phyloP scores from a whole-genome alignment of 1,284 basidiomycete species.

The Cerioporus squamosus region DNA sequence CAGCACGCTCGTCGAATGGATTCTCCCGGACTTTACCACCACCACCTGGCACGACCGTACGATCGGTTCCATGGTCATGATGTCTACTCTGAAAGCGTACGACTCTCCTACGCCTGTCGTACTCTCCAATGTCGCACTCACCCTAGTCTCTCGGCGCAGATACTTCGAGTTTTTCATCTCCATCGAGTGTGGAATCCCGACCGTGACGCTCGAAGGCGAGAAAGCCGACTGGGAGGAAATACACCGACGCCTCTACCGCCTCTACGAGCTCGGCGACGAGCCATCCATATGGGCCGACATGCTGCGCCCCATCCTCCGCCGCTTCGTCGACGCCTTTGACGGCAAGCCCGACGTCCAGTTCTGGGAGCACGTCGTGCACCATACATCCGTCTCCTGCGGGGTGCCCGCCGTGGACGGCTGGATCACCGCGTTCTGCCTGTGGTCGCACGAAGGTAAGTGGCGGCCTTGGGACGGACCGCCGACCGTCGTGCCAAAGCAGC shows the following conservation, averaged over 20 bases:
- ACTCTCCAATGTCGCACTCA: background rate
- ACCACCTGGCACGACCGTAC: constrained; percentile 46
- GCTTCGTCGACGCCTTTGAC: constrained; percentile 43
- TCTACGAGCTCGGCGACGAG: constrained; percentile 40
- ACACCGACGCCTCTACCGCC: constrained; percentile 36
- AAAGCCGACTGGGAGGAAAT: constrained; percentile 42
- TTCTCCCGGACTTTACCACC: constrained; percentile 50
- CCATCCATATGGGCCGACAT: constrained; percentile 38
- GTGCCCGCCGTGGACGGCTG: constrained; percentile 35
- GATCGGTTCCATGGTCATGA: constrained; percentile 47
- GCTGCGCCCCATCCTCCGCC: constrained; percentile 38
- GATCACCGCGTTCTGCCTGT: constrained; percentile 45
- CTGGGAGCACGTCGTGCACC: constrained; percentile 37
- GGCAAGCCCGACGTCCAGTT: constrained; percentile 37
- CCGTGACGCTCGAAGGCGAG: constrained; percentile 49
- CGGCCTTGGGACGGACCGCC: constrained; percentile 4
- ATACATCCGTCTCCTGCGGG: constrained; percentile 20
- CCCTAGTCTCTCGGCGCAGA: background rate
- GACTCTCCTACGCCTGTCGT: background rate
- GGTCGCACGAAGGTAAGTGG: constrained; percentile 38
- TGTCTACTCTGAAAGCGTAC: constrained; percentile 43
- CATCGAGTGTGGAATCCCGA: constrained; percentile 48
- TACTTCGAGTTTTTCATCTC: constrained; percentile 41
- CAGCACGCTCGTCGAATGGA: constrained; percentile 43
- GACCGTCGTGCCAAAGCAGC: background rate